Evolutionary conservation across 2,329 filamentous ascomycete genomes (phyloP).

Genomic region (Hirsutella rhossiliensis): DNA sequence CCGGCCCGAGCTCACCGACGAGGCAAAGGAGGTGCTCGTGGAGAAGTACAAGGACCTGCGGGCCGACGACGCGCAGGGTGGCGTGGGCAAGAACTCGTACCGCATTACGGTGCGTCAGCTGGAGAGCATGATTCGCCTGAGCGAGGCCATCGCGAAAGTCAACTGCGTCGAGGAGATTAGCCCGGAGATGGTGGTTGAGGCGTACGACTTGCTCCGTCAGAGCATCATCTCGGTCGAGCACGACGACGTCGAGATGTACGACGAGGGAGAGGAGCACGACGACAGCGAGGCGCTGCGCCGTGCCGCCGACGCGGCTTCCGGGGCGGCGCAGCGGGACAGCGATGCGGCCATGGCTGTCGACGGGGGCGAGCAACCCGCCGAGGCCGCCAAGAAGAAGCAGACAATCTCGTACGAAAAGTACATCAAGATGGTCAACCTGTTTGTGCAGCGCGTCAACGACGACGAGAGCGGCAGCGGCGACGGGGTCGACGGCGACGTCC

Average conservation of each 20-base stretch:
- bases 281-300: slow-evolving; percentile 33
- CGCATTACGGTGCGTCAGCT: slow-evolving; percentile 94
- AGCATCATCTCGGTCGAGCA: slow-evolving; percentile 97
- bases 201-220: slow-evolving; percentile 80
- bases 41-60: slow-evolving; percentile 92
- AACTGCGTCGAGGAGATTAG: slow-evolving; percentile 91
- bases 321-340: slow-evolving; percentile 30
- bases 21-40: slow-evolving; percentile 76
- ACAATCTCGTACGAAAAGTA: slow-evolving; percentile 96
- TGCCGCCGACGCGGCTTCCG: slow-evolving; percentile 26
- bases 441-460: slow-evolving; percentile 73
- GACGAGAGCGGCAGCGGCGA: slow-evolving; percentile 68
- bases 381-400: slow-evolving; percentile 48
- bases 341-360: slow-evolving; percentile 29
- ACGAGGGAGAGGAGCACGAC: slow-evolving; percentile 45
- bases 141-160: slow-evolving; percentile 95
- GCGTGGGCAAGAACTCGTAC: slow-evolving; percentile 89
- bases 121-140: slow-evolving; percentile 89
- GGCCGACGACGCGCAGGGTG: slow-evolving; percentile 86
- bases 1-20: slow-evolving; percentile 80
- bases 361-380: slow-evolving; percentile 20
- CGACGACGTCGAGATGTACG: slow-evolving; percentile 90
- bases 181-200: slow-evolving; percentile 77
- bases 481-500: slow-evolving; percentile 71
- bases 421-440: slow-evolving; percentile 74